Percentiles rank a stretch among this genome's conserved stretches.
These are phyloP conservation scores for Tetraselmis striata DNA, from an alignment of 139 green algal genomes.

Conservation along the genomic window DNA sequence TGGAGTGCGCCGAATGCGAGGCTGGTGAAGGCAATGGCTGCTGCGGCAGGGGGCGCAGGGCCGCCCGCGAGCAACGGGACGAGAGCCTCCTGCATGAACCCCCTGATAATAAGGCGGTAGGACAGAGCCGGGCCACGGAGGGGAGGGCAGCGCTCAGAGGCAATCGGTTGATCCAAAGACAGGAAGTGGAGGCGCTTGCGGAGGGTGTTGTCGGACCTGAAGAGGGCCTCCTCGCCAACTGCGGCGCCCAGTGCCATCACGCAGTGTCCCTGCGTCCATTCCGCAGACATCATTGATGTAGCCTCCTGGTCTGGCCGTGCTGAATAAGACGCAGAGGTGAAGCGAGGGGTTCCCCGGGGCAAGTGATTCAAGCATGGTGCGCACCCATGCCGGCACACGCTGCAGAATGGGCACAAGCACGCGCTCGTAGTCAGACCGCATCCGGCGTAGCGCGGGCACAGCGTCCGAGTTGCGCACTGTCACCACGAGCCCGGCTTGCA, in stretches of 20 bases:
- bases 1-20: neutral
- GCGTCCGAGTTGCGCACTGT: neutral
- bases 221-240: neutral
- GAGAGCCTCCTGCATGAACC: neutral
- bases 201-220: too few species aligned
- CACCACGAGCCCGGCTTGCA: neutral
- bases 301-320: too few species aligned
- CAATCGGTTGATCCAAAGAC: too few species aligned
- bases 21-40: neutral
- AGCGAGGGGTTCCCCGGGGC: too few species aligned
- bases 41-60: neutral
- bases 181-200: too few species aligned
- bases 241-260: neutral
- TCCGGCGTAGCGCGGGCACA: neutral
- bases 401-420: neutral
- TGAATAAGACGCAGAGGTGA: too few species aligned
- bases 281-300: too few species aligned
- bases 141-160: too few species aligned
- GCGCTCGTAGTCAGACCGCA: neutral
- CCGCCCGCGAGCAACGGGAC: neutral
- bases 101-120: too few species aligned
- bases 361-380: too few species aligned
- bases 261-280: neutral
- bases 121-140: too few species aligned
- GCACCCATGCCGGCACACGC: neutral